Evolutionary conservation across 768 basidiomycete species (phyloP), one percentile per base, ranked within the genome.

Genomic region (Leucocoprinus sp.): DNA sequence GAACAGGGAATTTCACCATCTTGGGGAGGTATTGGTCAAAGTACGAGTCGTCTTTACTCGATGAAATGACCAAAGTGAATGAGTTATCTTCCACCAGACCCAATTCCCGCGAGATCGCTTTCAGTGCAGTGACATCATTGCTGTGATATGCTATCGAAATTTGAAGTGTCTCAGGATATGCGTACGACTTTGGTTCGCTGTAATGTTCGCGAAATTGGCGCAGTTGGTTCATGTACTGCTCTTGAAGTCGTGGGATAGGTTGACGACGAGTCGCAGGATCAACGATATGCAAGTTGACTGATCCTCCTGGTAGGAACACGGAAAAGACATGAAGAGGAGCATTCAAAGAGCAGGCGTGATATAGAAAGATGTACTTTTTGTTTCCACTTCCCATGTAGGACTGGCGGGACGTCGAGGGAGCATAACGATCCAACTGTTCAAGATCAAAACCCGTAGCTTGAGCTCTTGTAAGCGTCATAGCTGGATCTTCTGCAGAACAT

Each of bases 221-320:
- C 26, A 76, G 60, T 29, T 80, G 69, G 17, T 85, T 84, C 1
- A 55, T 52, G 57, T 97, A 99, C 21, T 74, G 68, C 42, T 87
- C 82, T 23, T 78, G 67, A n/a, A 97, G 72, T 37, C 80, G 82
- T 4, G 80, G 69, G 23, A 97, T 79, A 4, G 81, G 76, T 55
- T 95, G 92, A 35, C 92, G 80, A 29, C 81, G 80, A n/a, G 80
- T 78, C 12, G 91, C 91, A 29, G 83, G 82, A 60, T 98, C 96
- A 45, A 98, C 93, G 41, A 96, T 66, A 59, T 92, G 93, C 2
- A 98, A 68, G 55, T 82, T 85, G 28, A 82, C 81, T 8, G 64
- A 51, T 0, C 82, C 83, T 22, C 60, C 67, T 0, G 91, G 90
- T 27, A 82, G 70, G 68, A 98, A 95, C 24, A 96, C 68, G 0